These are phyloP conservation scores for Prunella vulgaris DNA, from an alignment of 257 asterid species.

Conservation along the genomic window DNA sequence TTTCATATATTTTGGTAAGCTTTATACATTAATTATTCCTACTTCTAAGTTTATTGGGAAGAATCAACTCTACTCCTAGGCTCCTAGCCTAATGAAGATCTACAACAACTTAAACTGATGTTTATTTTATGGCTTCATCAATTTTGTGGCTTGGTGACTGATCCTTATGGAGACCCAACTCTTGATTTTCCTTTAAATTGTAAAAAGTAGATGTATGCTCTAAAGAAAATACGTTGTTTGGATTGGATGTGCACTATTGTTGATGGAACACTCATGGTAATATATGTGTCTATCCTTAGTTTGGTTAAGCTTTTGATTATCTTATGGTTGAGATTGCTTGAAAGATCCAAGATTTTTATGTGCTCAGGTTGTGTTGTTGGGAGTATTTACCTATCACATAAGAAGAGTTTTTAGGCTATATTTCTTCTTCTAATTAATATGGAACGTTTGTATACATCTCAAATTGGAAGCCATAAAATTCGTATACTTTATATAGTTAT, in stretches of 20 bases:
- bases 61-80: too few relatives aligned
- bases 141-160: slow-evolving; percentile 4
- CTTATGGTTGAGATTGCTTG: not conserved
- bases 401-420: not conserved
- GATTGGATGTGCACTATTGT: not conserved
- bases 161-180: not conserved
- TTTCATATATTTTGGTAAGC: too few relatives aligned
- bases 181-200: not conserved
- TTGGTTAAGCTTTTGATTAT: not conserved
- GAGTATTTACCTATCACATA: not conserved
- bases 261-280: not conserved
- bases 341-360: not conserved
- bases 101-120: too few relatives aligned
- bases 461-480: slow-evolving; percentile 11
- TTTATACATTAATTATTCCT: too few relatives aligned
- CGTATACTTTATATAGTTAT: slow-evolving; percentile 18
- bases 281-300: not conserved
- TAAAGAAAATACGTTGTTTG: not conserved
- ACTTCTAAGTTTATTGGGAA: too few relatives aligned
- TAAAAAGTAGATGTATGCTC: not conserved
- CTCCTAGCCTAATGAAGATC: too few relatives aligned
- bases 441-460: not conserved
- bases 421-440: not conserved
- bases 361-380: not conserved
- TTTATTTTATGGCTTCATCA: too few relatives aligned